Evolutionary conservation across 1,284 basidiomycete species (phyloP), one percentile per base, ranked within the genome.

Genomic region (Sporisorium iseilematis-ciliati): DNA sequence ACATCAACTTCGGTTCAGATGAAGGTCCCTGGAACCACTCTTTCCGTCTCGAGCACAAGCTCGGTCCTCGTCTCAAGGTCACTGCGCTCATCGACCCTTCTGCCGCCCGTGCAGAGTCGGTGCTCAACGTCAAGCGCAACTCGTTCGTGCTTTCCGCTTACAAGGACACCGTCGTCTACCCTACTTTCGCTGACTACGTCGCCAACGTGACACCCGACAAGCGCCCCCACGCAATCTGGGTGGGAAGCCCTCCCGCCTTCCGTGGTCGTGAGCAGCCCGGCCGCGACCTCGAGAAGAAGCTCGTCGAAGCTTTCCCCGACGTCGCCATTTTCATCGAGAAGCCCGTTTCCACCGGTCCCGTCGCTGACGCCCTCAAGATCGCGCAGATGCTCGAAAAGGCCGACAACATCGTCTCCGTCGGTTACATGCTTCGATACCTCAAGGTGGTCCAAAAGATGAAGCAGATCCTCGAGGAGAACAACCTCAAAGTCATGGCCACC

Each of bases 381-480:
- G 79, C 84, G 6, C 57, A 82, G 41, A 59, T 76, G 73, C 71
- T 85, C 45, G 74, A 83, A 48, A 67, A 79, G 41, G 63, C 72
- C 20, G 65, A 75, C 65, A 92, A 92, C 57, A 88, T 96, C 73
- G 94, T 94, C 82, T 95, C 93, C 35, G 93, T 98, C 70, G 96
- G 96, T 90, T 94, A 85, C 82, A 88, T 86, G 84, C 78, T 85
- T 21, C 81, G 84, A 35, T 85, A 85, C 74, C 75, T 79, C 55
- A 79, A 80, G 66, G 95, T 93, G 54, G 94, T 97, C 21, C 96
- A 98, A 87, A 92, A 92, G 90, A 98, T 99, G 94, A 97, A 98
- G 75, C 76, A 74, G 57, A 95, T 98, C 85, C 93, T 98, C 84
- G 89, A 94, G 82, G 94, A 96, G 73, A 97, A 97, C 86, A 90